A percentile compares a stretch with the other conserved stretches of the same genome.
Conservation (phyloP, 2,329 filamentous ascomycete genomes). For the Tolypocladium tundrense region DNA sequence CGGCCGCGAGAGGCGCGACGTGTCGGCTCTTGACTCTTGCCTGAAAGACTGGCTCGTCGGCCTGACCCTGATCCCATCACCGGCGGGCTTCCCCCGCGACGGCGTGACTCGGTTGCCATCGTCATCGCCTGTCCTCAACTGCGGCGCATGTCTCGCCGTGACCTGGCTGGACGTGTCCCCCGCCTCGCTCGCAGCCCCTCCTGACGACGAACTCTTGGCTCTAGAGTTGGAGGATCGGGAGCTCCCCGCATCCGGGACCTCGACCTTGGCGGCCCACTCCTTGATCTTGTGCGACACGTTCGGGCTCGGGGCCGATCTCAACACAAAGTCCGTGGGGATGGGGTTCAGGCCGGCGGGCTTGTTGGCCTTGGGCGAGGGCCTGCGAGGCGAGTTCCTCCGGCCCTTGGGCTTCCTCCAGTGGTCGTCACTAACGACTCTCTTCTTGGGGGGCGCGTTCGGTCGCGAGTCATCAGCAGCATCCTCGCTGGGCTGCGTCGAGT, state of each 20-base stretch:
- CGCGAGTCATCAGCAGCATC: constrained; percentile 12
- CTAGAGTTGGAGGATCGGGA: constrained; percentile 26
- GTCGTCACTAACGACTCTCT: constrained; percentile 85
- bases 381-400: constrained; percentile 36
- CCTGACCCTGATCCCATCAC: constrained; percentile 20
- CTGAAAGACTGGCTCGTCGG: constrained; percentile 16
- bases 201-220: constrained; percentile 13
- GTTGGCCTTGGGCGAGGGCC: constrained; percentile 24
- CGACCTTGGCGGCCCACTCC: constrained; percentile 49
- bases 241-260: constrained; percentile 33
- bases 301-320: constrained; percentile 42
- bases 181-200: constrained; percentile 15
- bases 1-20: constrained; percentile 12
- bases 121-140: constrained; percentile 16
- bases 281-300: constrained; percentile 49
- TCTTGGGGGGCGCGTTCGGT: constrained; percentile 58
- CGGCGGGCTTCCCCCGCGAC: constrained; percentile 17
- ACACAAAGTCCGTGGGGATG: constrained; percentile 49
- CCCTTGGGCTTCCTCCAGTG: constrained; percentile 66
- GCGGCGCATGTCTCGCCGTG: constrained; percentile 13
- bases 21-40: constrained; percentile 2
- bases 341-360: constrained; percentile 17
- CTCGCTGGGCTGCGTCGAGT: constrained; percentile 10
- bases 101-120: constrained; percentile 36
- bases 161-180: constrained; percentile 16